These are phyloP conservation scores for Heterobasidion annosum DNA, from an alignment of 1,284 basidiomycete species.

Conservation along the genomic window DNA sequence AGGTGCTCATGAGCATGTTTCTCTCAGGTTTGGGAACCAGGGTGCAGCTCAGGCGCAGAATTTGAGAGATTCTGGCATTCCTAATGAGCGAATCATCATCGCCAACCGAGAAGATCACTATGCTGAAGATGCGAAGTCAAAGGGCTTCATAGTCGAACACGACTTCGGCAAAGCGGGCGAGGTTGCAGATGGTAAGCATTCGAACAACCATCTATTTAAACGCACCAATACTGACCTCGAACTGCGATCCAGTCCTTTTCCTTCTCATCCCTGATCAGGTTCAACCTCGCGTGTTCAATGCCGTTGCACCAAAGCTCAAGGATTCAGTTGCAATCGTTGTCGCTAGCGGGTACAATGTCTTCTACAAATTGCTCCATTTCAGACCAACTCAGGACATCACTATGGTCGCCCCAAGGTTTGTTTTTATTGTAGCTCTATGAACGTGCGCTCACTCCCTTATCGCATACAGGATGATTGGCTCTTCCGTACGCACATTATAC, in stretches of 20 bases:
- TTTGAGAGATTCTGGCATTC: slow-evolving; percentile 51
- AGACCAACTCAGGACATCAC: slow-evolving; percentile 48
- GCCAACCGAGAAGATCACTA: slow-evolving; percentile 52
- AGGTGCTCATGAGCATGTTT: neutral
- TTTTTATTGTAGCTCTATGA: neutral
- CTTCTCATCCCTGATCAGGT: slow-evolving; percentile 56
- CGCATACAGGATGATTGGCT: slow-evolving; percentile 47
- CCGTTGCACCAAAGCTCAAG: slow-evolving; percentile 43
- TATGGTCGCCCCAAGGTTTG: slow-evolving; percentile 57
- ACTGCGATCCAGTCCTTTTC: slow-evolving; percentile 37
- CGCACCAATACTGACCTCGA: neutral
- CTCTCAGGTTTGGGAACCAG: slow-evolving; percentile 54
- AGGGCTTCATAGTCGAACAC: slow-evolving; percentile 49
- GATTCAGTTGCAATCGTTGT: slow-evolving; percentile 41
- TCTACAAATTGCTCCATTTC: slow-evolving; percentile 50
- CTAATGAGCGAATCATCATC: slow-evolving; percentile 50
- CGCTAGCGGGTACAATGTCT: slow-evolving; percentile 60
- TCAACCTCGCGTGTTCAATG: slow-evolving; percentile 52
- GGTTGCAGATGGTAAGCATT: slow-evolving; percentile 39
- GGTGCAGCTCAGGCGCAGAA: slow-evolving; percentile 62
- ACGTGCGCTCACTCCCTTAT: neutral
- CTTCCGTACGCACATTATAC: slow-evolving; percentile 53
- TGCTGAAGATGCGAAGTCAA: slow-evolving; percentile 45
- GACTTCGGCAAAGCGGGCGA: slow-evolving; percentile 48
- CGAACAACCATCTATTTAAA: neutral